Percentiles rank a stretch among this genome's conserved stretches.
Evolutionary conservation across 2,329 filamentous ascomycete species (phyloP).

Genomic region (Exophiala oligosperma): DNA sequence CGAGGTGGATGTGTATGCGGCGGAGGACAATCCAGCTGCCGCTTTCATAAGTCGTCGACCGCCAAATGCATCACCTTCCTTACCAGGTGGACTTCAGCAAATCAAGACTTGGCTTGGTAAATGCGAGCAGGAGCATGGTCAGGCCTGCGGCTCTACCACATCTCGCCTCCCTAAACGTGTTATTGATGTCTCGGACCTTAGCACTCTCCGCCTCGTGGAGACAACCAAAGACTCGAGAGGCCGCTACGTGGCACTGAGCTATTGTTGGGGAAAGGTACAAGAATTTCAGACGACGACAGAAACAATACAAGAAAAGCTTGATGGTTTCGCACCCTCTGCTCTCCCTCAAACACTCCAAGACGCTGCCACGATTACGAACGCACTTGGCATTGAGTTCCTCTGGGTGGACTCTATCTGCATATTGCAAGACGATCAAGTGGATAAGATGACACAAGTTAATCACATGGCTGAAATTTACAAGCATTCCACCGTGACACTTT

Average conservation of each 20-base stretch:
- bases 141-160: not conserved
- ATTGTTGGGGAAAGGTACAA: slow-evolving; percentile 23
- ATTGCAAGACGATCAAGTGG: slow-evolving; percentile 30
- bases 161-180: not conserved
- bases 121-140: not conserved
- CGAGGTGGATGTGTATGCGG: not conserved
- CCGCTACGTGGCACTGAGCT: slow-evolving; percentile 16
- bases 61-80: not conserved
- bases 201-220: not conserved
- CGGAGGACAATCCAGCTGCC: not conserved
- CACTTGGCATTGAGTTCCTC: slow-evolving; percentile 30
- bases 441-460: slow-evolving; percentile 29
- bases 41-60: not conserved
- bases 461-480: slow-evolving; percentile 33
- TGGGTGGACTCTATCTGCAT: slow-evolving; percentile 39
- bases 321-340: not conserved
- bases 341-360: slow-evolving; percentile 32
- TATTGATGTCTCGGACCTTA: not conserved
- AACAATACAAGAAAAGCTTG: slow-evolving; percentile 4
- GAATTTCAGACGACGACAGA: not conserved
- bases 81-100: not conserved
- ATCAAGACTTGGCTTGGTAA: not conserved
- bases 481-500: slow-evolving; percentile 27
- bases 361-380: slow-evolving; percentile 28
- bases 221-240: not conserved